Evolutionary conservation across 371 early-diverging fungal species (phyloP), one percentile per base, ranked within the genome.

Genomic region (Mortierella sp.): DNA sequence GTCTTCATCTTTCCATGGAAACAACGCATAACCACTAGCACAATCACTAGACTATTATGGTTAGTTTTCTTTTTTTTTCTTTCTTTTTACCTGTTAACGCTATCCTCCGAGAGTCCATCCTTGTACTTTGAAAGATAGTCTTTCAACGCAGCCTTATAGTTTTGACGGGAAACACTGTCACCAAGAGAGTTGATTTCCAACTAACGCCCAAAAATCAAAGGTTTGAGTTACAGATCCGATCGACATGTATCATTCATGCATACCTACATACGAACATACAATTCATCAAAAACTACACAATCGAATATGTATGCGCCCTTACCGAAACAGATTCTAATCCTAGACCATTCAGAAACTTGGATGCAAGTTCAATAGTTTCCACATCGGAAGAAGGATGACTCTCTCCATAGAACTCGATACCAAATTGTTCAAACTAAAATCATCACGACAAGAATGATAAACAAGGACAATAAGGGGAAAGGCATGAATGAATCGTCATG

Each of bases 351-450:
- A 91, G 69, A 64, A 91, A 86, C 18, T 51, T 51, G 58, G 84
- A 78, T 5, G 86, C 92, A 62, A 88, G 70, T 18, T 81, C 84
- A 26, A 92, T 88, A 39, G 86, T 66, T 59, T 92, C 92, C 5
- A 91, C 87, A 69, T 92, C 92, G 2, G 84, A 75, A 0, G 87
- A 84, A 0, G 88, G 83, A 67, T 89, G 85, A 20, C 70, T 52
- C 16, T 79, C 69, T 1, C 91, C 92, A 59, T 87, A 81, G 1
- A 86, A 39, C 59, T 92, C 92, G 12, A 91, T 67, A 3, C 92
- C 92, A 54, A 92, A 88, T 83, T 92, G 92, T 59, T 92, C 90
- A 78, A 92, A 92, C 88, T 92, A 55, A 49, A 20, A 49, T 43
- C 14, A 28, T 9, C 2, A 16, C n/a, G 47, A 18, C 26, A 45